A percentile compares a stretch with the other conserved stretches of the same genome.
These are phyloP conservation scores for Mollisiaceae sp. DNA, from an alignment of 2,329 filamentous ascomycete species.

Conservation along the genomic window DNA sequence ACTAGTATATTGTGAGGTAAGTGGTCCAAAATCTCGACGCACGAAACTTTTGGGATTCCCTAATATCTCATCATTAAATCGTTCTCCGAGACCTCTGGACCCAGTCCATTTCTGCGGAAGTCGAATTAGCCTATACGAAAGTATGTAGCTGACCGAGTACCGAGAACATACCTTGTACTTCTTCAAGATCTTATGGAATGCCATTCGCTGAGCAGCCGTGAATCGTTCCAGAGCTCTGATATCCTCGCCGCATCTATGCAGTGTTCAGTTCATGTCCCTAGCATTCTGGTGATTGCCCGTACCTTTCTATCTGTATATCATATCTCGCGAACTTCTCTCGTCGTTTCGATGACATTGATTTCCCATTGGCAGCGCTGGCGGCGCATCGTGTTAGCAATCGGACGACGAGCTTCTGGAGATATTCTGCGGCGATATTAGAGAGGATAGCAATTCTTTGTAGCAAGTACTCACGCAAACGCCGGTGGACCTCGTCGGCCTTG, in stretches of 20 bases:
- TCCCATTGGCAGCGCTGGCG: constrained; percentile 28
- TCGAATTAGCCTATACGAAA: constrained; percentile 10
- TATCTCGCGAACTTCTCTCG: constrained; percentile 40
- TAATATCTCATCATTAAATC: constrained; percentile 71
- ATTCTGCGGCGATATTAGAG: constrained; percentile 26
- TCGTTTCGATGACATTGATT: constrained; percentile 35
- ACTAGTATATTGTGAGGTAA: constrained; percentile 57
- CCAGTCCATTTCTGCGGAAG: constrained; percentile 76
- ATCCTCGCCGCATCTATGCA: constrained; percentile 67
- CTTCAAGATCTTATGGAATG: constrained; percentile 83
- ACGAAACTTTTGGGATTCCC: constrained; percentile 74
- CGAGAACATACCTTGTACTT: constrained; percentile 71
- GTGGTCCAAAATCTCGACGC: constrained; percentile 63
- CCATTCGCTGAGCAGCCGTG: constrained; percentile 73
- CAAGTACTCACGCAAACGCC: constrained; percentile 64
- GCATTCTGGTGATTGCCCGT: constrained; percentile 1
- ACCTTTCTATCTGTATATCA: constrained; percentile 40
- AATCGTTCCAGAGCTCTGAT: constrained; percentile 74
- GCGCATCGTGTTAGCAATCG: constrained; percentile 37
- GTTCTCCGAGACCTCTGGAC: constrained; percentile 65
- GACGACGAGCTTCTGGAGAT: constrained; percentile 33
- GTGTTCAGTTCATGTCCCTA: constrained; percentile 19
- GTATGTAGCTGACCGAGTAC: background rate
- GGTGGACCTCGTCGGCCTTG: constrained; percentile 78
- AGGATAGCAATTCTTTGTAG: constrained; percentile 19